phyloP scores from a whole-genome alignment of 176 grass and related monocot species.

The Zoysia japonica region DNA sequence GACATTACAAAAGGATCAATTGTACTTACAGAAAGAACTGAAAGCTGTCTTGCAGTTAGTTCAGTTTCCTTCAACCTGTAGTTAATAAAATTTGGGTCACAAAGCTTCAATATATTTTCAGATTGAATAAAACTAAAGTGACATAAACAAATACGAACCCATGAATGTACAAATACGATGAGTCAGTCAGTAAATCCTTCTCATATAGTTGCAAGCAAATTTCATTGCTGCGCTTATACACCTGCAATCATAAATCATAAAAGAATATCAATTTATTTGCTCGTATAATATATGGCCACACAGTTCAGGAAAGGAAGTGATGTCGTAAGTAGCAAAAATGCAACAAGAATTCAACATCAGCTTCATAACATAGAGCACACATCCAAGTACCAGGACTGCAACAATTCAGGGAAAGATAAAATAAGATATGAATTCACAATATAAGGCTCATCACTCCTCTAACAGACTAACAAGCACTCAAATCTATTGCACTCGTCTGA shows the following conservation, averaged over 20 bases:
- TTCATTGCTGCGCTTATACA: constrained; percentile 72
- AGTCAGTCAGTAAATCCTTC: constrained; percentile 87
- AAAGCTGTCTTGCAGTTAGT: constrained; percentile 69
- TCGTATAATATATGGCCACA: neutral
- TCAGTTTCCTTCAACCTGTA: constrained; percentile 77
- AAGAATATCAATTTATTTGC: constrained; percentile 18
- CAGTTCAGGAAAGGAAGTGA: constrained; percentile 1
- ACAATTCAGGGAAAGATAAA: neutral
- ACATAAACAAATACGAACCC: constrained; percentile 64
- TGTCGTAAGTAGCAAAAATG: constrained; percentile 24
- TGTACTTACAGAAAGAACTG: constrained; percentile 77
- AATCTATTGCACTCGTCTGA: neutral
- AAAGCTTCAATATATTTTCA: constrained; percentile 15
- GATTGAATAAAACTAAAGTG: constrained; percentile 15
- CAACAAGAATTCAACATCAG: constrained; percentile 11
- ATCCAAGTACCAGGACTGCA: neutral
- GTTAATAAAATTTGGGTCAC: constrained; percentile 31
- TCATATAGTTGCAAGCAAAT: constrained; percentile 91
- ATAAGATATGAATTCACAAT: constrained; percentile 6
- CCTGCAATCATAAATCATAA: constrained; percentile 40
- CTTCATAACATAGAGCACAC: neutral
- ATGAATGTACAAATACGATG: constrained; percentile 84
- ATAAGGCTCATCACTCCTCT: constrained; percentile 10
- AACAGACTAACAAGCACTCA: neutral
- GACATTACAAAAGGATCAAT: constrained; percentile 26